Percentiles rank a stretch among this genome's conserved stretches.
phyloP scores from a whole-genome alignment of 192 early-diverging fungal species.

The Jimgerdemannia lactiflua region DNA sequence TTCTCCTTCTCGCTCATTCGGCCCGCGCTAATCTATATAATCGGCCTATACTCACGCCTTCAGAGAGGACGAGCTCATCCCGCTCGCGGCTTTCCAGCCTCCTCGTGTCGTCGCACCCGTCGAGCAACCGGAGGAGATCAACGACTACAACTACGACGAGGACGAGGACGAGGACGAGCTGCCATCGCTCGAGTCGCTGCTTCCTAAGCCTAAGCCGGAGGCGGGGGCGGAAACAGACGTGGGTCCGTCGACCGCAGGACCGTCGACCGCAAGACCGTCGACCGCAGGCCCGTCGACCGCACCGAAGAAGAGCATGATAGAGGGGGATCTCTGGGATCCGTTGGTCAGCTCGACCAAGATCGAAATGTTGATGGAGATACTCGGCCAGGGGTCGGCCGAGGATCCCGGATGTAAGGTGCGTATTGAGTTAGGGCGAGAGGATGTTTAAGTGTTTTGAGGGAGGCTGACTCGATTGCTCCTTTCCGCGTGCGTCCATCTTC shows the following conservation, averaged over 20 bases:
- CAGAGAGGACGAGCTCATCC: neutral
- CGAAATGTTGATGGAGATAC: constrained; percentile 39
- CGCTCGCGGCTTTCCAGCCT: neutral
- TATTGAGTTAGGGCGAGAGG: too few relatives aligned
- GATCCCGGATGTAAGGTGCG: constrained; percentile 10
- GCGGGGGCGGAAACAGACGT: too few relatives aligned
- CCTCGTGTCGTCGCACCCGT: neutral
- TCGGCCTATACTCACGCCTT: neutral
- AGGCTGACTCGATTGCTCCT: too few relatives aligned
- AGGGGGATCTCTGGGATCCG: constrained; percentile 6
- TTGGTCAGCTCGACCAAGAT: constrained; percentile 33
- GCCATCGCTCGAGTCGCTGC: neutral
- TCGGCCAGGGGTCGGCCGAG: constrained; percentile 13
- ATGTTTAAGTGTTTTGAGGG: too few relatives aligned
- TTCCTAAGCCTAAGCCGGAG: neutral
- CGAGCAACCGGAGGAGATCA: neutral
- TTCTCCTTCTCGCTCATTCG: neutral
- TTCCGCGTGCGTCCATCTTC: too few relatives aligned
- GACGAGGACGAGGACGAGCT: neutral
- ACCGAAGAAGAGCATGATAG: constrained; percentile 16
- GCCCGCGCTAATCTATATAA: too few relatives aligned
- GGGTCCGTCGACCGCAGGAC: neutral
- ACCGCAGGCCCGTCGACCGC: constrained; percentile 4
- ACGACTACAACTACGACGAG: too few relatives aligned
- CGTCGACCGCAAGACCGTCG: neutral